Percentiles rank a stretch among this genome's conserved stretches.
phyloP scores from a whole-genome alignment of 495 filamentous ascomycete species.

The Entonaema liquescens region DNA sequence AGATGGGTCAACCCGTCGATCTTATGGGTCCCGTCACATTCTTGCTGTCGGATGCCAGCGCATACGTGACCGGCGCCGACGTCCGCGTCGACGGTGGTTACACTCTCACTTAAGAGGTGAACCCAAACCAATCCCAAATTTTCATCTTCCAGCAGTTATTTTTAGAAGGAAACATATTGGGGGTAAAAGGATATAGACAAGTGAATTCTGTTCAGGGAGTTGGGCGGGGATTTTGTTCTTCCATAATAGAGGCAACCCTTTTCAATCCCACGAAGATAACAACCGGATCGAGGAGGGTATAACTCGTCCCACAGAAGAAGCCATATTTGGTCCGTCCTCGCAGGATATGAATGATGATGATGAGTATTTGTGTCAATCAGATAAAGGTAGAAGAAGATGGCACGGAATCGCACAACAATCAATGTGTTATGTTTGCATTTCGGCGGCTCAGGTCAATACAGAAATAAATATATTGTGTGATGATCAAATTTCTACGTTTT shows the following conservation, averaged over 20 bases:
- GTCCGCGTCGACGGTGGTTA: slow-evolving; percentile 92
- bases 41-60: slow-evolving; percentile 83
- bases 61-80: slow-evolving; percentile 90
- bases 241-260: slow-evolving; percentile 21
- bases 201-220: slow-evolving; percentile 7
- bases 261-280: slow-evolving; percentile 5
- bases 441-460: neutral
- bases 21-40: slow-evolving; percentile 94
- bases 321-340: slow-evolving; percentile 11
- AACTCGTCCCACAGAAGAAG: slow-evolving; percentile 2
- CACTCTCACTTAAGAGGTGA: slow-evolving; percentile 72
- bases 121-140: neutral
- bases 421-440: neutral
- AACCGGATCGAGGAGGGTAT: neutral
- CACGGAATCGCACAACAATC: neutral
- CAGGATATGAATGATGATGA: slow-evolving; percentile 5
- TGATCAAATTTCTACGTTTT: neutral
- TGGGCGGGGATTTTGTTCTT: slow-evolving; percentile 18
- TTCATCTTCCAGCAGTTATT: neutral
- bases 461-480: neutral
- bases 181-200: slow-evolving; percentile 15
- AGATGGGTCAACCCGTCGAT: slow-evolving; percentile 92
- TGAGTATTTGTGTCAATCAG: neutral
- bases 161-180: slow-evolving; percentile 13
- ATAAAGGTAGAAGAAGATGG: neutral